Conservation (phyloP, 1,284 basidiomycete genomes). For the Erythrobasidium hasegawianum region DNA sequence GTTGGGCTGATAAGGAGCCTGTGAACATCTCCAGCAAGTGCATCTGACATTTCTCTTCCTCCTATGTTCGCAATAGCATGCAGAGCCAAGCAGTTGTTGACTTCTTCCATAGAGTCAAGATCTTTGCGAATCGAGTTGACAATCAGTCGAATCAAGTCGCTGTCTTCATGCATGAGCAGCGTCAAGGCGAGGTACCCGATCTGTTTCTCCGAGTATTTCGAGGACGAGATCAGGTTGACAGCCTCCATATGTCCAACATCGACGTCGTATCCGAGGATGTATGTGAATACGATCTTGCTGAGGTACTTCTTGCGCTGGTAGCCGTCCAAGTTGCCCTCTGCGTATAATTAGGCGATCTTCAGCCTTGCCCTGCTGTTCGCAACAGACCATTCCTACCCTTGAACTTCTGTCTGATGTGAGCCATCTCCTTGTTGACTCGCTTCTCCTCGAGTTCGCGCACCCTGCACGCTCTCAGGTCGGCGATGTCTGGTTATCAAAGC, state of each 20-base stretch:
- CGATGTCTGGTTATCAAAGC: conserved; percentile 62
- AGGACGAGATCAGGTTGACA: conserved; percentile 91
- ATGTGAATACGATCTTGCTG: conserved; percentile 95
- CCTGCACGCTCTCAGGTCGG: conserved; percentile 88
- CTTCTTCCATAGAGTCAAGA: conserved; percentile 87
- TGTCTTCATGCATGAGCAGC: conserved; percentile 96
- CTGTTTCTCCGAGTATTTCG: conserved; percentile 98
- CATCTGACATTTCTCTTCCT: conserved; percentile 96
- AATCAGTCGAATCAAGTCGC: conserved; percentile 88
- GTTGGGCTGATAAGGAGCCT: conserved; percentile 92
- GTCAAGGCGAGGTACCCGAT: conserved; percentile 98
- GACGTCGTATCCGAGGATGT: conserved; percentile 97
- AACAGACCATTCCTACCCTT: conserved; percentile 62
- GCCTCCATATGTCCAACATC: conserved; percentile 99
- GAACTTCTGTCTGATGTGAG: conserved; percentile 98
- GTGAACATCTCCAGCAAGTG: conserved; percentile 87
- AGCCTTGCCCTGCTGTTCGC: not conserved
- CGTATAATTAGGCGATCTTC: no score
- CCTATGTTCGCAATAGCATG: conserved; percentile 99
- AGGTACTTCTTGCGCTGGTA: conserved; percentile 96
- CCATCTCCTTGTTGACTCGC: conserved; percentile 99
- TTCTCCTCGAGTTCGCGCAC: conserved; percentile 91
- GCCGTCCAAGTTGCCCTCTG: conserved; percentile 93
- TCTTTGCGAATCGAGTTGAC: conserved; percentile 99
- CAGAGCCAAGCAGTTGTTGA: conserved; percentile 91